These are phyloP conservation scores for Pyrrhoderma noxium DNA, from an alignment of 1,284 basidiomycete species.

Conservation along the genomic window DNA sequence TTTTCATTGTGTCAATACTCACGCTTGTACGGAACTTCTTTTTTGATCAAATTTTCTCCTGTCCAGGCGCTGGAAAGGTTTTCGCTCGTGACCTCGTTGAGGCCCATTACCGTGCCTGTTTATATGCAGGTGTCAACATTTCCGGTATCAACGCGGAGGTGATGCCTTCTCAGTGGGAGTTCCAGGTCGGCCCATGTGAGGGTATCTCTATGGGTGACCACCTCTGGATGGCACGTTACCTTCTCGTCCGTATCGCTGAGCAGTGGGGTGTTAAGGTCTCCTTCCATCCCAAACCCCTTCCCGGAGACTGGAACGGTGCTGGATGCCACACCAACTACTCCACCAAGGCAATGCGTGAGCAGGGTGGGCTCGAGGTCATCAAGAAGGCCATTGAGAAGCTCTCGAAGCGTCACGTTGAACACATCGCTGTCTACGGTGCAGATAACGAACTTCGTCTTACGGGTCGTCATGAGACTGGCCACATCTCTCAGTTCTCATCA, in stretches of 20 bases:
- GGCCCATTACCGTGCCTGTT: constrained; percentile 96
- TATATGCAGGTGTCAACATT: constrained; percentile 97
- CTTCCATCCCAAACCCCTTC: constrained; percentile 98
- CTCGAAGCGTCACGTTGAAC: constrained; percentile 75
- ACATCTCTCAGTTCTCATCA: constrained; percentile 88
- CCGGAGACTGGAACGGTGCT: constrained; percentile 99
- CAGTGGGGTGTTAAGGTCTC: constrained; percentile 98
- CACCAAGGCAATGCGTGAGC: constrained; percentile 86
- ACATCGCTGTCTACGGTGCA: constrained; percentile 96
- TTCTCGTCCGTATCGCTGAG: constrained; percentile 90
- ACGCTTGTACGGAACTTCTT: constrained; percentile 15
- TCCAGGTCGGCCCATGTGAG: constrained; percentile 98
- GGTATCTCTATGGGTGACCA: constrained; percentile 99
- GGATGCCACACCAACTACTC: constrained; percentile 96
- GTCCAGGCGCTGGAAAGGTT: constrained; percentile 85
- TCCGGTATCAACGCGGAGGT: constrained; percentile 99
- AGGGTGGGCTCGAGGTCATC: constrained; percentile 91
- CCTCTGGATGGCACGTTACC: constrained; percentile 94
- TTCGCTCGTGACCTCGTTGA: constrained; percentile 99
- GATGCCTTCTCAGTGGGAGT: constrained; percentile 99
- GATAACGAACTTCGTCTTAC: constrained; percentile 94
- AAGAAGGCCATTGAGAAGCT: constrained; percentile 92
- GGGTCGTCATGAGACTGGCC: constrained; percentile 94
- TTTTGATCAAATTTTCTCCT: not conserved
- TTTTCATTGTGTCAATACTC: constrained; percentile 20